Percentiles rank a stretch among this genome's conserved stretches.
phyloP scores from a whole-genome alignment of 768 basidiomycete species.

The Boletus tylopilopsis region DNA sequence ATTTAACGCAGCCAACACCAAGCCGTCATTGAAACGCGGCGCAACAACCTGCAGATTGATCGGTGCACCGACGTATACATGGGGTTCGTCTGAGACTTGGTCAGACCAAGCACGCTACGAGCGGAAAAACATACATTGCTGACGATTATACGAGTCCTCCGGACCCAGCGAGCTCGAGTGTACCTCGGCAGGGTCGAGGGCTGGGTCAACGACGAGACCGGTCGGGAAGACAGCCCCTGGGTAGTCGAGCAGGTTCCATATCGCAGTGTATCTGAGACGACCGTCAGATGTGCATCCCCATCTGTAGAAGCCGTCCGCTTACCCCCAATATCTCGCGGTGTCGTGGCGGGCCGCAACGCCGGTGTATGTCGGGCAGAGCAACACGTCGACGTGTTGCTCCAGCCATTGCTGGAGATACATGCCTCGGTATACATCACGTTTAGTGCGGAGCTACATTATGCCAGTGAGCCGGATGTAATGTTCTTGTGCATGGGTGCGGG shows the following conservation, averaged over 20 bases:
- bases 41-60: conserved; percentile 22
- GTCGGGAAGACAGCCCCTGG: conserved; percentile 43
- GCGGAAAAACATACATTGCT: conserved; percentile 14
- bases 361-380: conserved; percentile 36
- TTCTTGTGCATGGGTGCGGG: not conserved
- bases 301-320: not conserved
- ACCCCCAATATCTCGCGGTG: conserved; percentile 35
- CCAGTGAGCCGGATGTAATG: not conserved
- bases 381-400: conserved; percentile 35
- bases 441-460: conserved; percentile 21
- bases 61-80: conserved; percentile 13
- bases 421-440: conserved; percentile 34
- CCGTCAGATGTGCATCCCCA: not conserved
- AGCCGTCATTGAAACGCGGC: conserved; percentile 25
- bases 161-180: conserved; percentile 10
- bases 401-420: conserved; percentile 37
- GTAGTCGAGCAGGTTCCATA: conserved; percentile 45
- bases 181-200: conserved; percentile 18
- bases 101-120: not conserved
- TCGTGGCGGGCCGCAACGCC: conserved; percentile 37
- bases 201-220: conserved; percentile 30
- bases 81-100: conserved; percentile 18
- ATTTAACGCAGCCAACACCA: conserved; percentile 26
- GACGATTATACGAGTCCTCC: conserved; percentile 19
- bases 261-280: conserved; percentile 34